These are phyloP conservation scores for Fagopyrum tataricum DNA, from an alignment of 148 eudicot genomes.

Conservation along the genomic window DNA sequence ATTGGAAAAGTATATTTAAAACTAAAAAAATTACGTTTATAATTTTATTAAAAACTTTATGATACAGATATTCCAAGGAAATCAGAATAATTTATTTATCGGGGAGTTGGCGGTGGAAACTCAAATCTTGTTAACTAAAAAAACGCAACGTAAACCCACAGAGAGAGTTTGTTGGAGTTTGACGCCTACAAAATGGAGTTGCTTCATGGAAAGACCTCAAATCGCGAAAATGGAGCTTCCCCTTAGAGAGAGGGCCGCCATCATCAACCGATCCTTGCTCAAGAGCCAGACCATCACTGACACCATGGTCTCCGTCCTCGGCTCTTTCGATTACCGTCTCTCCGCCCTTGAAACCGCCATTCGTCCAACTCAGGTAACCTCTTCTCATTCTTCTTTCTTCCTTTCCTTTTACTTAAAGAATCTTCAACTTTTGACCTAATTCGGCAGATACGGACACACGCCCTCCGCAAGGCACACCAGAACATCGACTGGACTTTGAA, in stretches of 20 bases:
- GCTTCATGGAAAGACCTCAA: not conserved
- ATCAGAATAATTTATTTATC: too few species aligned
- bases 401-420: not conserved
- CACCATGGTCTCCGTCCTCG: conserved; percentile 64
- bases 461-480: conserved; percentile 81
- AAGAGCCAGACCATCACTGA: conserved; percentile 72
- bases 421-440: not conserved
- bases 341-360: conserved; percentile 93
- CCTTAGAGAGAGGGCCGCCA: conserved; percentile 45
- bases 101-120: too few species aligned
- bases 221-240: conserved; percentile 22
- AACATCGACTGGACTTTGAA: conserved; percentile 81
- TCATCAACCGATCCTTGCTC: conserved; percentile 54
- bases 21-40: too few species aligned
- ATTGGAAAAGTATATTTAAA: too few species aligned
- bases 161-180: not conserved
- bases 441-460: conserved; percentile 63
- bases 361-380: conserved; percentile 81
- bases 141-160: not conserved
- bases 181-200: not conserved
- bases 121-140: too few species aligned
- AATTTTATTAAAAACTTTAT: too few species aligned
- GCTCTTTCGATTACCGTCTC: conserved; percentile 90
- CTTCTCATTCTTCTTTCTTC: not conserved
- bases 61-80: too few species aligned